These are phyloP conservation scores for Didymella glomerata DNA, from an alignment of 2,329 filamentous ascomycete genomes.

Conservation along the genomic window DNA sequence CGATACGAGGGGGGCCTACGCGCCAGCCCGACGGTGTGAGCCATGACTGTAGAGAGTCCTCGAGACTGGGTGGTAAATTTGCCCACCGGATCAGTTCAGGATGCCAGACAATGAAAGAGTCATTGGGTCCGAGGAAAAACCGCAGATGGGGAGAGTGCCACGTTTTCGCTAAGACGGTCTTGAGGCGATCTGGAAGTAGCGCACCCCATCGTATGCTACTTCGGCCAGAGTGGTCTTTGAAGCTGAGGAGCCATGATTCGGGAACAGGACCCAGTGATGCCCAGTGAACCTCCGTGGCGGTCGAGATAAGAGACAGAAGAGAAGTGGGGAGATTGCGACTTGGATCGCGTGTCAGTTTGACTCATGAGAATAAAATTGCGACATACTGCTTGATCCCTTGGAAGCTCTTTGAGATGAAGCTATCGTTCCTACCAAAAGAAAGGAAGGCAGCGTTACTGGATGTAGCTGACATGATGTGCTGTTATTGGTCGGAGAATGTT, in stretches of 20 bases:
- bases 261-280: conserved; percentile 38
- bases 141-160: conserved; percentile 44
- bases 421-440: conserved; percentile 46
- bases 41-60: conserved; percentile 47
- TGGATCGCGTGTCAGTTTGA: conserved; percentile 11
- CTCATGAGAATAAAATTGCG: background rate
- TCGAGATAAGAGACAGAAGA: conserved; percentile 40
- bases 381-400: conserved; percentile 45
- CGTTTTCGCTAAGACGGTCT: conserved; percentile 33
- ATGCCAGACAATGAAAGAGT: conserved; percentile 49
- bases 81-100: conserved; percentile 46
- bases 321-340: conserved; percentile 43
- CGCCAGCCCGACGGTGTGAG: conserved; percentile 50
- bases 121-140: conserved; percentile 40
- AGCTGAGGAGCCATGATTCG: conserved; percentile 48
- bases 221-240: conserved; percentile 38
- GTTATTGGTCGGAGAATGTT: conserved; percentile 33
- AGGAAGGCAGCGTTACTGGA: conserved; percentile 42
- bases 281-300: conserved; percentile 44
- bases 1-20: conserved; percentile 44
- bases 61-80: conserved; percentile 36
- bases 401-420: conserved; percentile 45
- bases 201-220: conserved; percentile 44
- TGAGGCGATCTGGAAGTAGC: conserved; percentile 33
- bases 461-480: conserved; percentile 38